These are phyloP conservation scores for Neurospora sp. DNA, from an alignment of 495 filamentous ascomycete species.

Conservation along the genomic window DNA sequence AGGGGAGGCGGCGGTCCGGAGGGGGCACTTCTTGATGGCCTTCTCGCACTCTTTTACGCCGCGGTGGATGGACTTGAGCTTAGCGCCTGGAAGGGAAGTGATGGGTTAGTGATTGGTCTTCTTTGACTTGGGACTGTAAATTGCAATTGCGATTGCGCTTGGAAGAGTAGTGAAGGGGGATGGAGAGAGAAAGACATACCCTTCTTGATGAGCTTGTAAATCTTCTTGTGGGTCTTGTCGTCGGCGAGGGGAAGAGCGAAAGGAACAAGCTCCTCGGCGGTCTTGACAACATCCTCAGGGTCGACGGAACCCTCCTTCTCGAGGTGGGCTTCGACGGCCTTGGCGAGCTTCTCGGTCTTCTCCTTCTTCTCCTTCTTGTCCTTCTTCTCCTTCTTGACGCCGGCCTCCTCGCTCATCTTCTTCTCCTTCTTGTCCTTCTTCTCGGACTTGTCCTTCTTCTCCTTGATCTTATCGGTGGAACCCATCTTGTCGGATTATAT, in stretches of 20 bases:
- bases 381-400: constrained; percentile 61
- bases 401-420: constrained; percentile 17
- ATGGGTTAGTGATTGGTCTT: no score
- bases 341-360: constrained; percentile 39
- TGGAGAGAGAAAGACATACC: constrained; percentile 41
- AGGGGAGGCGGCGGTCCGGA: constrained; percentile 41
- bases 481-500: constrained; percentile 12
- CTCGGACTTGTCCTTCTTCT: constrained; percentile 5
- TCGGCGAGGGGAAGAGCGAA: constrained; percentile 86
- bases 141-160: no score
- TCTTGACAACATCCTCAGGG: constrained; percentile 28
- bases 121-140: no score
- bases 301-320: constrained; percentile 21
- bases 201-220: constrained; percentile 86
- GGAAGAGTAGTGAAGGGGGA: no score
- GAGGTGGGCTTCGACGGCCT: constrained; percentile 23
- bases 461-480: constrained; percentile 13
- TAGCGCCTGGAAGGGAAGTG: constrained; percentile 72
- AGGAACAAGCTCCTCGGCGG: constrained; percentile 71
- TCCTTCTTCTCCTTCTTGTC: constrained; percentile 76
- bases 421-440: constrained; percentile 12
- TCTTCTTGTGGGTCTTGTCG: constrained; percentile 87
- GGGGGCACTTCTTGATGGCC: constrained; percentile 77
- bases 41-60: constrained; percentile 99
- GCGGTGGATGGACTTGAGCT: constrained; percentile 85